Conservation (phyloP, 176 grass and related monocot species). For the Paspalum notatum region DNA sequence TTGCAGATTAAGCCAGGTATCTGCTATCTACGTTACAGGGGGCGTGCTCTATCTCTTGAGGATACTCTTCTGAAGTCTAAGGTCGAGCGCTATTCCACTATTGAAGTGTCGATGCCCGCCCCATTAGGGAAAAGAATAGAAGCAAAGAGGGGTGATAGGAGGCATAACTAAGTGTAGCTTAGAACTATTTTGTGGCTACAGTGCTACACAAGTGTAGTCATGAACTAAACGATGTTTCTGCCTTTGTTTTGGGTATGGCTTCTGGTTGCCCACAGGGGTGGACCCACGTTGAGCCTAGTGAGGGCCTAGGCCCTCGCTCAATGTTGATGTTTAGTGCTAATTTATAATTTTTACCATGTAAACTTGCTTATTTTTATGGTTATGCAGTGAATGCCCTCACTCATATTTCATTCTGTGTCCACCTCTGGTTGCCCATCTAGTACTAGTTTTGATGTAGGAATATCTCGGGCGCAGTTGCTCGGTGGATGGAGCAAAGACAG, state of each 20-base stretch:
- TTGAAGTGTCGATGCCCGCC: not conserved
- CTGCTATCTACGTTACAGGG: slow-evolving; percentile 32
- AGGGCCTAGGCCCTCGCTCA: no score
- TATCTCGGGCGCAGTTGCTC: not conserved
- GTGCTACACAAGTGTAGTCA: not conserved
- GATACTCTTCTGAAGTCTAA: slow-evolving; percentile 19
- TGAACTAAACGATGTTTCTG: slow-evolving; percentile 16
- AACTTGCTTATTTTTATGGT: no score
- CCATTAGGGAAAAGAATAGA: not conserved
- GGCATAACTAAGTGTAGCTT: not conserved
- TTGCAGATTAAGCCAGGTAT: not conserved
- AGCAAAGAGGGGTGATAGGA: not conserved
- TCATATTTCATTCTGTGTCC: no score
- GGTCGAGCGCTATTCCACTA: not conserved
- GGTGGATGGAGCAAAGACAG: not conserved
- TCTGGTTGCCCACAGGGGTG: no score
- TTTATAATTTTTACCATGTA: no score
- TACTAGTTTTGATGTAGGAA: not conserved
- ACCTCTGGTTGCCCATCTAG: not conserved
- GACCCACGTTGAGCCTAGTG: no score
- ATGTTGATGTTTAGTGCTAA: no score
- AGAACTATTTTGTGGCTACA: slow-evolving; percentile 13
- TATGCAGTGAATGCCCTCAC: no score
- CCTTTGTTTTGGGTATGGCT: not conserved
- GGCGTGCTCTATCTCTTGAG: not conserved